Percentiles rank a stretch among this genome's conserved stretches.
Conservation (phyloP, 2,329 filamentous ascomycete species). For the Colletotrichum chlorophyti region DNA sequence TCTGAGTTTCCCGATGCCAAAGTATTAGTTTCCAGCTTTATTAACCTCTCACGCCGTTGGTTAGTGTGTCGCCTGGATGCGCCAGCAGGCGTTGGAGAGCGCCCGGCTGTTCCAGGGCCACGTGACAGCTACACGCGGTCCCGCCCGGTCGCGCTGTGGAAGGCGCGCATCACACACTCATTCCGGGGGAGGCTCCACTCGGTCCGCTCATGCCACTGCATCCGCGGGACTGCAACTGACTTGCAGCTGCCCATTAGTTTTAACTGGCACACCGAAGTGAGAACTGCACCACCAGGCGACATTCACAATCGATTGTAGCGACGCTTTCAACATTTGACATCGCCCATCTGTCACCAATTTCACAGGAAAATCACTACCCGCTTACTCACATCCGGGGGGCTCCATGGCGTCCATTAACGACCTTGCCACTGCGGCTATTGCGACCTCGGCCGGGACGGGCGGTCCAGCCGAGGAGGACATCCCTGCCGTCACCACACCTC, state of each 20-base stretch:
- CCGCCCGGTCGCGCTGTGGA: background rate
- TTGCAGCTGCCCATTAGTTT: too few species aligned
- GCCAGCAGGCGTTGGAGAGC: background rate
- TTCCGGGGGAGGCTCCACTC: slow-evolving; percentile 14
- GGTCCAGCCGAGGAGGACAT: slow-evolving; percentile 1
- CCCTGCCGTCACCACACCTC: background rate
- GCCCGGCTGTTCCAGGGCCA: background rate
- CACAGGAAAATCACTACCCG: background rate
- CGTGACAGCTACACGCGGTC: slow-evolving; percentile 14
- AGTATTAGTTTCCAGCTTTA: too few species aligned
- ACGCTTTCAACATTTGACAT: too few species aligned
- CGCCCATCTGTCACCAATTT: too few species aligned
- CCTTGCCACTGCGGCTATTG: slow-evolving; percentile 54
- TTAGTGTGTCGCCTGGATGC: background rate
- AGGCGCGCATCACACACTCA: too few species aligned
- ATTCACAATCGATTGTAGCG: too few species aligned
- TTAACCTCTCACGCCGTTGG: too few species aligned
- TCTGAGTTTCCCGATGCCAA: too few species aligned
- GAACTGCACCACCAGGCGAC: background rate
- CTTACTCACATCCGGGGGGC: background rate
- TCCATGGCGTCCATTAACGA: slow-evolving; percentile 57
- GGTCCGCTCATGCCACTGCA: slow-evolving; percentile 1
- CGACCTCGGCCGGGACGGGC: slow-evolving; percentile 40
- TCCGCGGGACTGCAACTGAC: background rate
- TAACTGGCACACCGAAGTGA: too few species aligned